These are phyloP conservation scores for Otatea glauca DNA, from an alignment of 176 grass and related monocot genomes.

Conservation along the genomic window DNA sequence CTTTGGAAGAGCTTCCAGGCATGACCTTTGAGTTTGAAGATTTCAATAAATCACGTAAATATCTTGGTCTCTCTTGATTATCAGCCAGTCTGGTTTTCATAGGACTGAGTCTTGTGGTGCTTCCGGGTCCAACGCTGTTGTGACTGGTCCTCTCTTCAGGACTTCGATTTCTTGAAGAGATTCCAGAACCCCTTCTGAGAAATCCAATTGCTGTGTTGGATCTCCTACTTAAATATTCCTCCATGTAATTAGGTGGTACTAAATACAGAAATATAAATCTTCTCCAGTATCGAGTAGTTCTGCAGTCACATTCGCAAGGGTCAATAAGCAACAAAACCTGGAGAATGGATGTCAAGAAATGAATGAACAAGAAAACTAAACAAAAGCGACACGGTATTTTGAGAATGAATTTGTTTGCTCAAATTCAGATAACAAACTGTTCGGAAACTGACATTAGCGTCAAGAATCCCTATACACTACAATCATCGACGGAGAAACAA, in stretches of 20 bases:
- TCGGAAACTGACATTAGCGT: background rate
- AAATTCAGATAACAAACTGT: background rate
- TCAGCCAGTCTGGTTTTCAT: constrained; percentile 37
- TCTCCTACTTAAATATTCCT: constrained; percentile 48
- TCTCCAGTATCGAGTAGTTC: background rate
- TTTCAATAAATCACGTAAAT: constrained; percentile 31
- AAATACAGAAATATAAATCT: background rate
- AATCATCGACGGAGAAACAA: background rate
- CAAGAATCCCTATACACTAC: background rate
- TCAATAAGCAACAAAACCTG: constrained; percentile 22
- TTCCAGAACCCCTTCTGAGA: constrained; percentile 43
- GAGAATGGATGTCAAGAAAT: background rate
- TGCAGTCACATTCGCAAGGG: background rate
- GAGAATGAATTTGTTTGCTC: background rate
- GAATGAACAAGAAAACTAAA: constrained; percentile 1
- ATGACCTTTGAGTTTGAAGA: constrained; percentile 42
- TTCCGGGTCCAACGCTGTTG: constrained; percentile 13
- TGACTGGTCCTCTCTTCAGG: constrained; percentile 35
- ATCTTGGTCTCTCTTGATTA: constrained; percentile 53
- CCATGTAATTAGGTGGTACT: constrained; percentile 40
- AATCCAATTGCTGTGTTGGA: constrained; percentile 39
- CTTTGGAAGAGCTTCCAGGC: constrained; percentile 53
- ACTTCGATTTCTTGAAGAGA: constrained; percentile 43
- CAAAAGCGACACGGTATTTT: background rate
- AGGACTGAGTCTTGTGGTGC: constrained; percentile 41